Base-by-base conservation (phyloP, 2,329 filamentous ascomycete genomes). In the Colletotrichum shisoi region DNA sequence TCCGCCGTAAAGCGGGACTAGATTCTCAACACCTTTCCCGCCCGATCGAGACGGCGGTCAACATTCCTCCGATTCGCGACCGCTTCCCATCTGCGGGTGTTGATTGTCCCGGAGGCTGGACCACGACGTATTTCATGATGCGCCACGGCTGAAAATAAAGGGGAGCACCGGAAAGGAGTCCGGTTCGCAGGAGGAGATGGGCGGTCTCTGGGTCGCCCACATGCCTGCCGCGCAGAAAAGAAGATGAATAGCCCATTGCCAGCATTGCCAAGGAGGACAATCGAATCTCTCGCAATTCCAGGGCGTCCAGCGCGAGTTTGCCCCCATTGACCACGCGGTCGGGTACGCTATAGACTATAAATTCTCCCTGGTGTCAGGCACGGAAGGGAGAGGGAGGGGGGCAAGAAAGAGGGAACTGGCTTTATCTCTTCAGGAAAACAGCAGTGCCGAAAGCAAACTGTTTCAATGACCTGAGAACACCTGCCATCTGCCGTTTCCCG, bases 211-310 rank as follows among this genome's bases (percentile, higher is more conserved):
- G 37, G 37, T 52, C 39, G 45, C 24, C 24, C 37, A 31, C 46
- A 44, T 54, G 40, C 42, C 57, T 61, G 57, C n/a, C 42, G 62
- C 27, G 27, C 7, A 31, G 53, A 7, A 39, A 52, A 57, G 19
- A 56, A 37, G 19, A 49, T 34, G 39, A 19, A 49, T 34, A 27
- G 40, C 12, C 31, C 21, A 17, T 53, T 17, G n/a, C 15, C 21
- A 34, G 40, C 15, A 27, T 21, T 57, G 57, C 34, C 57, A 42
- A 51, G 42, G n/a, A 19, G 11, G 13, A n/a, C 8, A 54, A 54
- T 45, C 24, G 40, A 19, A 57, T 57, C 19, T 27, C 39, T 57
- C 21, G 9, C 13, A 44, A 57, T 44, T 44, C 17, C 40, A 42
- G 21, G 11, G 27, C 27, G 27, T 31, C 27, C 27, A 2, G 27